Conservation (phyloP, 768 basidiomycete species). For the Asterophora parasitica region DNA sequence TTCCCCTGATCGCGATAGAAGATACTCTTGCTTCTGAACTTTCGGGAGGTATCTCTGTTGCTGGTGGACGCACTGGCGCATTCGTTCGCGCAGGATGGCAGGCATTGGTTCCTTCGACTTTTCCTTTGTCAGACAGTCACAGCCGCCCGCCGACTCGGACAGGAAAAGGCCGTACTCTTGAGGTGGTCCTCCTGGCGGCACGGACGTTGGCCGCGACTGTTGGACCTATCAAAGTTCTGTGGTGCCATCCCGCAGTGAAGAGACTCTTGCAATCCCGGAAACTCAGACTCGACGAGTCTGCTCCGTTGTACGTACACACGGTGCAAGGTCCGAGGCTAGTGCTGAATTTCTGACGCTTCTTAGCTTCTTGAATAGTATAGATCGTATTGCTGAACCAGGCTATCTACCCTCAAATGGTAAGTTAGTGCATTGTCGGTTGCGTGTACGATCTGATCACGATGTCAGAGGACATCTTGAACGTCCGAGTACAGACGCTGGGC, state of each 20-base stretch:
- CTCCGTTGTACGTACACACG: slow-evolving; percentile 54
- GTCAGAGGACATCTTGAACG: slow-evolving; percentile 72
- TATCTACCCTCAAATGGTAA: slow-evolving; percentile 65
- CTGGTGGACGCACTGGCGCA: slow-evolving; percentile 56
- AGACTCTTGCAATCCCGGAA: slow-evolving; percentile 51
- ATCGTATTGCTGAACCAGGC: slow-evolving; percentile 61
- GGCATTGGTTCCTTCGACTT: slow-evolving; percentile 39
- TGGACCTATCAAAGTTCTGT: slow-evolving; percentile 57
- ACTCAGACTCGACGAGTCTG: slow-evolving; percentile 70
- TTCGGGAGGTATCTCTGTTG: slow-evolving; percentile 56
- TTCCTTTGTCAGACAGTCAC: slow-evolving; percentile 35
- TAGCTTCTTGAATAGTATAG: slow-evolving; percentile 67
- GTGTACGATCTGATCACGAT: background rate
- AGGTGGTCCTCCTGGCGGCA: slow-evolving; percentile 49
- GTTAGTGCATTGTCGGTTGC: slow-evolving; percentile 18
- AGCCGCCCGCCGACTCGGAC: slow-evolving; percentile 5
- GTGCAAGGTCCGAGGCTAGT: background rate
- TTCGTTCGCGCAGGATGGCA: slow-evolving; percentile 76
- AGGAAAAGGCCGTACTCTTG: slow-evolving; percentile 29
- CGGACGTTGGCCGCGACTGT: slow-evolving; percentile 45
- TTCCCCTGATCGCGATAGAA: slow-evolving; percentile 64
- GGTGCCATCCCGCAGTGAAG: slow-evolving; percentile 65
- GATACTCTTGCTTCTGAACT: slow-evolving; percentile 65
- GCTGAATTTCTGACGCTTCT: background rate
- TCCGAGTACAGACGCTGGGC: slow-evolving; percentile 76